phyloP scores from a whole-genome alignment of 192 early-diverging fungal genomes.

The Umbelopsis sp. region DNA sequence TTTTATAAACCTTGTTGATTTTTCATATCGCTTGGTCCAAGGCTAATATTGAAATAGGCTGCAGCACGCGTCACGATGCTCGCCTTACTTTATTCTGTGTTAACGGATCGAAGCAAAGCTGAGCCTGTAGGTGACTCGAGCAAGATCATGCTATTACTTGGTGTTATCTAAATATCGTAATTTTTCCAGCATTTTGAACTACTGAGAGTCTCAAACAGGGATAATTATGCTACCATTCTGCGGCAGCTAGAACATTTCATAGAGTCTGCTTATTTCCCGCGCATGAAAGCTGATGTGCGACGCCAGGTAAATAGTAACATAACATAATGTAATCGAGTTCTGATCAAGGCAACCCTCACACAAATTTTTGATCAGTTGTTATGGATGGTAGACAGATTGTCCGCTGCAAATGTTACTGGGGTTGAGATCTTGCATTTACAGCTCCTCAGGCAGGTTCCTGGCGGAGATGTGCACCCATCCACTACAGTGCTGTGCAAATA shows the following conservation, averaged over 20 bases:
- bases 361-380: slow-evolving; percentile 45
- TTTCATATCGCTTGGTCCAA: not conserved
- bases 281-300: slow-evolving; percentile 40
- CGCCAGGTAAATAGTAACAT: slow-evolving; percentile 35
- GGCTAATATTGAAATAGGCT: slow-evolving; percentile 28
- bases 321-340: not conserved
- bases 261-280: slow-evolving; percentile 38
- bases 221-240: slow-evolving; percentile 53
- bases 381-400: slow-evolving; percentile 64
- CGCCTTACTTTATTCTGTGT: slow-evolving; percentile 63
- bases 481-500: slow-evolving; percentile 55
- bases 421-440: slow-evolving; percentile 56
- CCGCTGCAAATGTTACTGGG: slow-evolving; percentile 45
- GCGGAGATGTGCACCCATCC: slow-evolving; percentile 54
- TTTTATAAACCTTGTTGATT: not conserved
- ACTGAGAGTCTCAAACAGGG: slow-evolving; percentile 66
- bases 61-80: slow-evolving; percentile 38
- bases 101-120: slow-evolving; percentile 48
- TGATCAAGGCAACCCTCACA: not conserved
- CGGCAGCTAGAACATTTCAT: slow-evolving; percentile 42
- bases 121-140: slow-evolving; percentile 36
- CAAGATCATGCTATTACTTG: not conserved
- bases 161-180: not conserved
- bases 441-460: slow-evolving; percentile 61
- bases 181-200: slow-evolving; percentile 51